Conservation (phyloP, 768 basidiomycete genomes). For the Leccinum imitatum region DNA sequence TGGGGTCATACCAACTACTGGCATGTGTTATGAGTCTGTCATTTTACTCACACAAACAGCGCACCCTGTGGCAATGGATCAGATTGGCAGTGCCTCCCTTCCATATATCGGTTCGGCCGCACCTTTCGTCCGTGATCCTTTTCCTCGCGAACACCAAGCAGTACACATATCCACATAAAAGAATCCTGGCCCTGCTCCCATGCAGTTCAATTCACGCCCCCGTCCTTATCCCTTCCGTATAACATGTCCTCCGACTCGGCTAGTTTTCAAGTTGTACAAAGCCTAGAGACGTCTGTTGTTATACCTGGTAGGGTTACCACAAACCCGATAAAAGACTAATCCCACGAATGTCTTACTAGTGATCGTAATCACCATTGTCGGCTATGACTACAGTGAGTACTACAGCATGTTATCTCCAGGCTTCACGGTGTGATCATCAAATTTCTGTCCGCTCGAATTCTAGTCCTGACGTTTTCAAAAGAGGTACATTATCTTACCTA, state of each 20-base stretch:
- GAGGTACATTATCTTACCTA: constrained; percentile 5
- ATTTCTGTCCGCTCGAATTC: background rate
- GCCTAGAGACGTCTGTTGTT: background rate
- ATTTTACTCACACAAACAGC: background rate
- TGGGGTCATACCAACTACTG: too few species aligned
- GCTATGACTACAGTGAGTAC: constrained; percentile 18
- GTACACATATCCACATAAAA: background rate
- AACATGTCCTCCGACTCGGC: background rate
- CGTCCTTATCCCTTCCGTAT: background rate
- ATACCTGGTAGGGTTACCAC: background rate
- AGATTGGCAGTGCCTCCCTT: background rate
- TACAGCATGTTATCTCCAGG: background rate
- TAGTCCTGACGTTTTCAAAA: constrained; percentile 14
- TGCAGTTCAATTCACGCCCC: background rate
- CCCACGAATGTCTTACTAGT: background rate
- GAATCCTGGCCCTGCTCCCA: background rate
- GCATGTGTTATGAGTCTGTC: background rate
- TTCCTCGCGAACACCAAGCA: background rate
- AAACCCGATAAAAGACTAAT: background rate
- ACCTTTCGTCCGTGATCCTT: background rate
- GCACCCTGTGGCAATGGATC: background rate
- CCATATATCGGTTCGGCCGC: background rate
- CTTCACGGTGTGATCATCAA: background rate
- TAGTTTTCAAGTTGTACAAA: background rate
- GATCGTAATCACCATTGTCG: constrained; percentile 1